phyloP scores from a whole-genome alignment of 164 flowering plant genomes.

The Amborella trichopoda region DNA sequence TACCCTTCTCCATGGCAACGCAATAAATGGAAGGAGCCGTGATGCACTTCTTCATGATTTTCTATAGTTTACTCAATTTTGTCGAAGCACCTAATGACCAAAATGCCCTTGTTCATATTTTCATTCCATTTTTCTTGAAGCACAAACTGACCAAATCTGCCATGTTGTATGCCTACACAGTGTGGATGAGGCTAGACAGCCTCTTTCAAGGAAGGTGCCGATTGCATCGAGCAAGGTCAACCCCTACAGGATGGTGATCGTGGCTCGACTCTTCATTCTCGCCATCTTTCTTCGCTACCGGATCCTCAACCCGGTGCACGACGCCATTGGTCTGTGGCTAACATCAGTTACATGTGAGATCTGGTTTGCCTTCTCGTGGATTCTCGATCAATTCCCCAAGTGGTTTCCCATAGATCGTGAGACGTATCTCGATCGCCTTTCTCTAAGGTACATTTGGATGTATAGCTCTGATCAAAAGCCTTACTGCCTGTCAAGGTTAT shows the following conservation, averaged over 20 bases:
- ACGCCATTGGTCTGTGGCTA: slow-evolving; percentile 90
- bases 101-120: too few species aligned
- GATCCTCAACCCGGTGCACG: slow-evolving; percentile 76
- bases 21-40: too few species aligned
- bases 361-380: slow-evolving; percentile 97
- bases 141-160: too few species aligned
- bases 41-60: too few species aligned
- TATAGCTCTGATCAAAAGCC: too few species aligned
- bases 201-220: slow-evolving; percentile 87
- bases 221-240: slow-evolving; percentile 90
- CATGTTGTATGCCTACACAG: slow-evolving; percentile 25
- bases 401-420: slow-evolving; percentile 97
- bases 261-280: slow-evolving; percentile 60
- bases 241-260: slow-evolving; percentile 88
- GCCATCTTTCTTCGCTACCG: slow-evolving; percentile 80
- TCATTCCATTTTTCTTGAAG: too few species aligned
- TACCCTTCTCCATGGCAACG: too few species aligned
- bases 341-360: slow-evolving; percentile 86
- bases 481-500: too few species aligned
- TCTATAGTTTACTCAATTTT: too few species aligned
- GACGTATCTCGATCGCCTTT: slow-evolving; percentile 94
- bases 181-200: slow-evolving; percentile 89
- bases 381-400: slow-evolving; percentile 97
- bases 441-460: slow-evolving; percentile 94
- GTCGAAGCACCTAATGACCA: too few species aligned